Conservation (phyloP, 2,329 filamentous ascomycete species). For the Colletotrichum sp. region DNA sequence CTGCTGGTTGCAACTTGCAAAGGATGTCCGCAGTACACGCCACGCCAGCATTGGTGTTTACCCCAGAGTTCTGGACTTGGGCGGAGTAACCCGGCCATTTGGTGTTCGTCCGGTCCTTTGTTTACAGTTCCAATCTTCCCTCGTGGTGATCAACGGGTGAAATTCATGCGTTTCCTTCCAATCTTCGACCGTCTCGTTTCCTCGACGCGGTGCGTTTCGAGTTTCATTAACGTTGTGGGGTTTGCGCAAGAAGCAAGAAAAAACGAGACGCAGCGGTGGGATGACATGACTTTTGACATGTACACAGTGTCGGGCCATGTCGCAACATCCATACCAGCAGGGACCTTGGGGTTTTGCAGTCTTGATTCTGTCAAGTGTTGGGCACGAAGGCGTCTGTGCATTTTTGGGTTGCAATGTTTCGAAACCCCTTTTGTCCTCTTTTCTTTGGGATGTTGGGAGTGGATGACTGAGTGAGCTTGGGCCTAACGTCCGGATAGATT, state of each 20-base stretch:
- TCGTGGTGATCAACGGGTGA: neutral
- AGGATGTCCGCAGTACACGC: neutral
- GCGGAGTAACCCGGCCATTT: neutral
- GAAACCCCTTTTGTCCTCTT: neutral
- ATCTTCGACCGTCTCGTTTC: neutral
- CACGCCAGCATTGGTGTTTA: neutral
- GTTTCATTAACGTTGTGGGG: neutral
- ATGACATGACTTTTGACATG: conserved; percentile 1
- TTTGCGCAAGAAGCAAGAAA: neutral
- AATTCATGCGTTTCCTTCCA: neutral
- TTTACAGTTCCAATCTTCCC: neutral
- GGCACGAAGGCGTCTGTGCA: neutral
- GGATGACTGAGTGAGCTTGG: neutral
- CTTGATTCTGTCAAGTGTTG: neutral
- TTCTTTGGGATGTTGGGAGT: neutral
- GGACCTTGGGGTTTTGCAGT: neutral
- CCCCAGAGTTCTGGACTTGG: neutral
- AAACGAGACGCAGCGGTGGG: neutral
- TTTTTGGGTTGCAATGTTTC: neutral
- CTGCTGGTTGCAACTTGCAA: neutral
- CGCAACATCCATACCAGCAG: neutral
- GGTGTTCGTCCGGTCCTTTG: neutral
- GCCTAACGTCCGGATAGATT: neutral
- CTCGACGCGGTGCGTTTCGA: neutral
- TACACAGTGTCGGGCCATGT: neutral